Evolutionary conservation across 2,329 filamentous ascomycete genomes (phyloP).

Genomic region (Aspergillus caelatus): DNA sequence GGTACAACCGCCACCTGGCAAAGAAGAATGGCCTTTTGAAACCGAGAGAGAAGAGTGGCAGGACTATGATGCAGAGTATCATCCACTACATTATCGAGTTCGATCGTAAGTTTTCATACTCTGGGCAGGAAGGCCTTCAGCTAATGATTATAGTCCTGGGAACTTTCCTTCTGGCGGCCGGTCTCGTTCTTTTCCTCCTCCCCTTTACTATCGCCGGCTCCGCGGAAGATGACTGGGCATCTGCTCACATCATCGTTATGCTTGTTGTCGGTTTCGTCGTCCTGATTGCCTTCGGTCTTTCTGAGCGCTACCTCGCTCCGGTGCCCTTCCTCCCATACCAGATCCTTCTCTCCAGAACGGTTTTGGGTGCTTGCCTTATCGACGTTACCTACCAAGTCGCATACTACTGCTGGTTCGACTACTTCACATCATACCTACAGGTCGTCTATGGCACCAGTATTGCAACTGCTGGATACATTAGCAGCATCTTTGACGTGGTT

Average conservation of each 20-base stretch:
- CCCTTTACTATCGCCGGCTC: constrained; percentile 54
- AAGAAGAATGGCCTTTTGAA: constrained; percentile 53
- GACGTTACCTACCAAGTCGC: constrained; percentile 25
- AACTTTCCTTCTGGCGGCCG: constrained; percentile 59
- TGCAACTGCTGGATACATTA: constrained; percentile 40
- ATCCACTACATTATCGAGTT: constrained; percentile 60
- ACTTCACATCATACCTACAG: constrained; percentile 39
- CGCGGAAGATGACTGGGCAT: constrained; percentile 43
- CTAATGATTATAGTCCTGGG: constrained; percentile 49
- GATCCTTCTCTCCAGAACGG: constrained; percentile 44
- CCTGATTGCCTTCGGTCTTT: constrained; percentile 55
- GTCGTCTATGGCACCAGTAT: constrained; percentile 36
- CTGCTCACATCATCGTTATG: constrained; percentile 52
- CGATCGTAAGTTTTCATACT: constrained; percentile 46
- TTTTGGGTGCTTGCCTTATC: constrained; percentile 29
- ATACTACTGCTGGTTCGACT: constrained; percentile 29
- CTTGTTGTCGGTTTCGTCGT: constrained; percentile 56
- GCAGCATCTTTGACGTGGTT: constrained; percentile 55
- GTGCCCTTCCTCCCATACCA: constrained; percentile 13
- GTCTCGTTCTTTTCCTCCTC: constrained; percentile 53
- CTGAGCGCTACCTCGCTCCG: constrained; percentile 55
- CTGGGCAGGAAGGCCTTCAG: no score
- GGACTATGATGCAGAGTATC: constrained; percentile 51
- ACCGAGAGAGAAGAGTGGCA: constrained; percentile 39
- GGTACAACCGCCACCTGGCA: constrained; percentile 58